These are phyloP conservation scores for Wallacemonas sp. DNA, from an alignment of 208 protist genomes.

Conservation along the genomic window DNA sequence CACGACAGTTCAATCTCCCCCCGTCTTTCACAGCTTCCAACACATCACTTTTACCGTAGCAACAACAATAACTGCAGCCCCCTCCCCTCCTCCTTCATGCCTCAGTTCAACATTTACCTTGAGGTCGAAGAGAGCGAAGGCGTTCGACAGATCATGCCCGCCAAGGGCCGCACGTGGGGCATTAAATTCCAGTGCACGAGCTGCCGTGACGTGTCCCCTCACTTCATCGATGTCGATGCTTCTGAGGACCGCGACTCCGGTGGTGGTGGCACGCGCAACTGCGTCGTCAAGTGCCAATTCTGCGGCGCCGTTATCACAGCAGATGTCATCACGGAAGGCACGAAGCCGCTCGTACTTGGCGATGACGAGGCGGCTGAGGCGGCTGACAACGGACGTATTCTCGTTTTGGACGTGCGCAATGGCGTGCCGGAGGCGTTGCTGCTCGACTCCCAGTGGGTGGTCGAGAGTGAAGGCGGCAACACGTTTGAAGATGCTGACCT, in stretches of 20 bases:
- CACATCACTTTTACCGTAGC: too few species aligned
- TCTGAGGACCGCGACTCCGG: slow-evolving; percentile 32
- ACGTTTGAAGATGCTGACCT: slow-evolving; percentile 60
- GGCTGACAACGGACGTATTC: slow-evolving; percentile 23
- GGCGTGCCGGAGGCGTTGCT: slow-evolving; percentile 58
- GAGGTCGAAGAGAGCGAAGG: slow-evolving; percentile 51
- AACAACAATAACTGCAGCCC: too few species aligned
- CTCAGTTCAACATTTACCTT: slow-evolving; percentile 51
- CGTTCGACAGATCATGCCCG: slow-evolving; percentile 38
- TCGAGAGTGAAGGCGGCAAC: slow-evolving; percentile 24
- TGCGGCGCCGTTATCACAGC: slow-evolving; percentile 50
- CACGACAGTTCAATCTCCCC: too few species aligned
- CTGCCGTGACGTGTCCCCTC: slow-evolving; percentile 49
- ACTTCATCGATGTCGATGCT: slow-evolving; percentile 62
- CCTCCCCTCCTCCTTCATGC: too few species aligned
- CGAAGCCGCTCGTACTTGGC: slow-evolving; percentile 7
- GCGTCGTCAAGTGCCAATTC: slow-evolving; percentile 51
- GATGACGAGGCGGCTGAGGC: slow-evolving; percentile 13
- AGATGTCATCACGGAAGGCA: slow-evolving; percentile 30
- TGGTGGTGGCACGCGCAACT: slow-evolving; percentile 62
- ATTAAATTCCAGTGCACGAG: slow-evolving; percentile 52
- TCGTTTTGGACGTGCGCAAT: slow-evolving; percentile 65
- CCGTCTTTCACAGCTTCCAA: too few species aligned
- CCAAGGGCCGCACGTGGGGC: slow-evolving; percentile 38
- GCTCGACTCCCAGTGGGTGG: slow-evolving; percentile 66